phyloP scores from a whole-genome alignment of 768 basidiomycete species.

The Hygrophoropsis aurantiaca region DNA sequence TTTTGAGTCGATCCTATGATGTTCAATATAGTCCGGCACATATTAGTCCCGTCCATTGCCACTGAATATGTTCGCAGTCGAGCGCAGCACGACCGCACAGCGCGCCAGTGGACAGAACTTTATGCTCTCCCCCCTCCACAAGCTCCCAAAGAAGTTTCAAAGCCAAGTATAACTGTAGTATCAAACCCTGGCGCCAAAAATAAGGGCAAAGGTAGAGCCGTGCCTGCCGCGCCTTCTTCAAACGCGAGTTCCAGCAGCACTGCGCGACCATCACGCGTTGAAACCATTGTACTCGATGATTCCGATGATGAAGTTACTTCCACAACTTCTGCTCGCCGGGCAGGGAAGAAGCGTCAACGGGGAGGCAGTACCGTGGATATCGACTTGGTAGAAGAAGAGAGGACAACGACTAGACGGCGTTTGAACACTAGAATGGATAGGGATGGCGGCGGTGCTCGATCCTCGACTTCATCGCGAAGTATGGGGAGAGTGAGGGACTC shows the following conservation, averaged over 20 bases:
- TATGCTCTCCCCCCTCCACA: conserved; percentile 57
- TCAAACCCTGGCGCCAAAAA: conserved; percentile 15
- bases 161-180: conserved; percentile 12
- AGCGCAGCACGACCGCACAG: conserved; percentile 71
- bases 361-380: conserved; percentile 26
- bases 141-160: conserved; percentile 16
- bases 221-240: conserved; percentile 4
- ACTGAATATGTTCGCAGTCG: conserved; percentile 66
- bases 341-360: conserved; percentile 38
- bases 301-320: conserved; percentile 25
- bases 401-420: conserved; percentile 18
- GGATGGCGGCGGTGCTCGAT: conserved; percentile 10
- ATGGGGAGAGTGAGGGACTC: too few species aligned
- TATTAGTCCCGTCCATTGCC: conserved; percentile 68
- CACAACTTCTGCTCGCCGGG: conserved; percentile 3
- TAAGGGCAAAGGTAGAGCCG: conserved; percentile 38
- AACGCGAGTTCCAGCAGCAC: conserved; percentile 14
- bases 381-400: conserved; percentile 30
- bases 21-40: conserved; percentile 1
- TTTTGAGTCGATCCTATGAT: background rate
- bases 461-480: conserved; percentile 12
- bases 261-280: conserved; percentile 12
- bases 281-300: conserved; percentile 30
- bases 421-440: conserved; percentile 18
- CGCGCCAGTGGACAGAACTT: conserved; percentile 73